Evolutionary conservation across 352 stramenopile species (phyloP), one percentile per base, ranked within the genome.

Genomic region (Globisporangium apiculatum): DNA sequence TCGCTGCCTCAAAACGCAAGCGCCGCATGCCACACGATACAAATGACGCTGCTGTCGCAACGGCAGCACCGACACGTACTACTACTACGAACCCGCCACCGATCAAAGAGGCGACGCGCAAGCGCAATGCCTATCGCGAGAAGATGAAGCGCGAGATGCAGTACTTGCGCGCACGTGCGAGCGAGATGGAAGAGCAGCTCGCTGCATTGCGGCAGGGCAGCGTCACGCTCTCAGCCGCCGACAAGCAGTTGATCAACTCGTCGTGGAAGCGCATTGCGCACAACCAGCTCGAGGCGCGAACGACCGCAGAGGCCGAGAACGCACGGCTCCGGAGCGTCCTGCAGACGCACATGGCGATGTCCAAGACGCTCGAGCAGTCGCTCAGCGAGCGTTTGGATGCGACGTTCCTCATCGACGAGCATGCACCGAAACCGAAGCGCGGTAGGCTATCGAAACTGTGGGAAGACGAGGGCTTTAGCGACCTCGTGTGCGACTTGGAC

Each of bases 71-170:
- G 4, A 3, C 7, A 57, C 14, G 6, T n/a, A 42, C 38, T 42
- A 10, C 38, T 7, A 42, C 38, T 42, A 17, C 42, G 14, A 18
- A 18, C n/a, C 5, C 1, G 1, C 24, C 41, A 14, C 31, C 31
- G 6, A 24, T 55, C 11, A 52, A 60, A 52, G 46, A 50, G 2
- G 36, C 40, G 48, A 62, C 40, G 38, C 56, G 38, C 10, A 62
- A 62, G 48, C 68, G 65, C 35, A 71, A 72, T 49, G 48, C 63
- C 37, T 76, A 79, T 42, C 71, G 71, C 5, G 53, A 75, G 51
- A 61, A 60, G 7, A 65, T 72, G 48, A 76, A 76, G 37, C 55
- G 54, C 3, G 71, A 79, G 61, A 65, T 75, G 48, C 58, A 68
- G 54, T 56, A 65, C 11, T 47, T 79, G 14, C 66, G 66, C 5